Percentiles rank a stretch among this genome's conserved stretches.
These are phyloP conservation scores for Saccharomyces hybrid DNA, from an alignment of 1,139 yeast species.

Conservation along the genomic window DNA sequence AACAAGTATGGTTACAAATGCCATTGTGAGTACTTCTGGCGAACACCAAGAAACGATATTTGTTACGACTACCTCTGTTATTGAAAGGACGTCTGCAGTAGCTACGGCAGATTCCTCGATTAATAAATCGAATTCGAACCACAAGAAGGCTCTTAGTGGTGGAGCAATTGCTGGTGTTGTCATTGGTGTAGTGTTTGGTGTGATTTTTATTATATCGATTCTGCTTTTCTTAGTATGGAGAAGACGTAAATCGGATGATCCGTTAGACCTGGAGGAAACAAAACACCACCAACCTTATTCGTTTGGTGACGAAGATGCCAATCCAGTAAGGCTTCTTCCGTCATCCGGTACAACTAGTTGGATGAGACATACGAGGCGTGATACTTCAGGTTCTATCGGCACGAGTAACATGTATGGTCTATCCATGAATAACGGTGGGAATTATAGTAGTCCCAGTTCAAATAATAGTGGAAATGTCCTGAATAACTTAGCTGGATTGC, in stretches of 20 bases:
- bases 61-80: constrained; percentile 18
- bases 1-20: constrained; percentile 13
- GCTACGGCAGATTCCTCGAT: constrained; percentile 3
- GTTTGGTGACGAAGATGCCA: constrained; percentile 28
- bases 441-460: constrained; percentile 5
- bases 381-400: constrained; percentile 4
- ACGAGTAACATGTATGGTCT: neutral
- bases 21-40: constrained; percentile 8
- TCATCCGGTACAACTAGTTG: constrained; percentile 10
- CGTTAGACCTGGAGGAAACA: constrained; percentile 26
- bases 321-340: constrained; percentile 17
- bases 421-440: neutral
- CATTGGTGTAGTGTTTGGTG: constrained; percentile 54
- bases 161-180: constrained; percentile 72
- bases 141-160: constrained; percentile 33
- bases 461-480: constrained; percentile 4
- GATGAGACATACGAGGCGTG: constrained; percentile 14
- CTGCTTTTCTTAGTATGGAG: constrained; percentile 39
- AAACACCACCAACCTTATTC: constrained; percentile 32
- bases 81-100: constrained; percentile 8
- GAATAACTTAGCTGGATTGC: neutral
- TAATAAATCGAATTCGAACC: neutral
- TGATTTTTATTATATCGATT: constrained; percentile 31
- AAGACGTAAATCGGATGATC: constrained; percentile 15
- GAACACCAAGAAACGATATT: constrained; percentile 10